Evolutionary conservation across 129 eudicot species (phyloP), one percentile per base, ranked within the genome.

Genomic region (Scalesia atractyloides): DNA sequence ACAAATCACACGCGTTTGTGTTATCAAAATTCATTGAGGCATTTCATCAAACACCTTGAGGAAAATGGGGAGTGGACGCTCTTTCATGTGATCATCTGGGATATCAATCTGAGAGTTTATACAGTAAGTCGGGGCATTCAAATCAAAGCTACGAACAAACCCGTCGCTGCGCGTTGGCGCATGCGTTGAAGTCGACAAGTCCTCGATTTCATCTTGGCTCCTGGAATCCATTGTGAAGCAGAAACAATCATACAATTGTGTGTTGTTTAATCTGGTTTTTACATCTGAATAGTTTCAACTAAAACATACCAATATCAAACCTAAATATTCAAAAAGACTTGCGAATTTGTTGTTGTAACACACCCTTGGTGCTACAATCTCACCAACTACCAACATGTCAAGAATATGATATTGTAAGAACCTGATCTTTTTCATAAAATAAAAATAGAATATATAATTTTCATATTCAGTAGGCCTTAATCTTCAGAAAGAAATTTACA

Each of bases 1-100:
- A 4, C 20, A 49, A n/a, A n/a, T n/a, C n/a, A n/a, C n/a, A n/a
- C n/a, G n/a, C n/a, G n/a, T n/a, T n/a, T n/a, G n/a, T n/a, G n/a
- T n/a, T n/a, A n/a, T n/a, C n/a, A n/a, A n/a, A n/a, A n/a, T n/a
- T n/a, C n/a, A n/a, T n/a, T n/a, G n/a, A n/a, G n/a, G n/a, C n/a
- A n/a, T n/a, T n/a, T n/a, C n/a, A n/a, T n/a, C n/a, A n/a, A n/a
- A n/a, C 30, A 85, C 98, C 96, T 90, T 95, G 67, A 95, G 91
- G 52, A 64, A 90, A 63, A 95, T 88, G 9, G 99, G 94, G 72
- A 95, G 91, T 14, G 93, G 96, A 5, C 86, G 85, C 9, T 90
- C 93, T 77, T 77, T 74, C 1, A 34, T 64, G 22, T 59, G 15
- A 59, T 80, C 91, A 7, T 84, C 96, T 57, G 83, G 91, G 16